Evolutionary conservation across 257 asterid species (phyloP), one percentile per base, ranked within the genome.

Genomic region (Anisodus tanguticus): DNA sequence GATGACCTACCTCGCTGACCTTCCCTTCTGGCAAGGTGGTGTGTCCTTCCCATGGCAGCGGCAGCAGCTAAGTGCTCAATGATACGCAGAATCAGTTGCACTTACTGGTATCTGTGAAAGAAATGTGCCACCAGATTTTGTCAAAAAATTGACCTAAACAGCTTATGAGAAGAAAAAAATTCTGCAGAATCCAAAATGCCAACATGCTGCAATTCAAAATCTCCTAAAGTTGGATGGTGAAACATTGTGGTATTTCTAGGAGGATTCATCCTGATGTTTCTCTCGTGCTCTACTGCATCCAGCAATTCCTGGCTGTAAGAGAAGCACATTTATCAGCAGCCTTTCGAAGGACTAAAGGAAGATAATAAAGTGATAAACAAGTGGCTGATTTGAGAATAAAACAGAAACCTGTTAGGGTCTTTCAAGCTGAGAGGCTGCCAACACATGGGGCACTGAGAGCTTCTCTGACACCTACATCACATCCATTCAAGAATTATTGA

Each of bases 391-490:
- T 78, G n/a, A 62, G 16, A 80, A 22, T n/a, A 79, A 49, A 43
- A 54, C 51, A 62, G 66, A 82, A 31, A 95, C 99, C 98, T 88
- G 94, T 88, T 88, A 55, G 98, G 95, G 86, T 95, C 98, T 91
- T 94, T 95, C 91, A 95, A 85, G 87, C 94, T 90, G 86, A 95
- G 91, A 54, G 91, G 10, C 82, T 93, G 98, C 98, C 95, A 95
- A 87, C 98, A 95, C 97, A 95, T 95, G 35, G 98, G 98, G 90
- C 98, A 95, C 84, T 95, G 94, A 78, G 98, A 90, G 88, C 98
- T 92, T 93, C 98, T 91, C 89, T 94, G 98, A 80, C 98, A 94
- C 98, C 98, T 95, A 69, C 15, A 86, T 60, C 83, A 81, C 51
- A 45, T 53, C 55, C 37, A 57, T 35, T 76, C 54, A 39, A 63